phyloP scores from a whole-genome alignment of 192 early-diverging fungal genomes.

The Coemansia sp. region DNA sequence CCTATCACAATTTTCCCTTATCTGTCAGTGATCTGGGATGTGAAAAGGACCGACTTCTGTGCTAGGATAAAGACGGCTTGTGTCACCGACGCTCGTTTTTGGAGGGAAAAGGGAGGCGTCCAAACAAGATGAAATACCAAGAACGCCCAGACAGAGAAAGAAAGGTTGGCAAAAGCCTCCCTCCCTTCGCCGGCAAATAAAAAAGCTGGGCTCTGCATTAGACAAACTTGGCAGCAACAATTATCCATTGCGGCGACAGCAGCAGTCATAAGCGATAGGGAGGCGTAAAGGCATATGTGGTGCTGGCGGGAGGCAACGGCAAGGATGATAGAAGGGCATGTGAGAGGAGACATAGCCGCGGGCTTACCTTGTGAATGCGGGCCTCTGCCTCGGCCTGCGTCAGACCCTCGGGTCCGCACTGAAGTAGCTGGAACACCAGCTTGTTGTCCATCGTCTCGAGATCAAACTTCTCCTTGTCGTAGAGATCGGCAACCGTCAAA shows the following conservation, averaged over 20 bases:
- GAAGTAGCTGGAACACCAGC: constrained; percentile 69
- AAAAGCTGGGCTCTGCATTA: not conserved
- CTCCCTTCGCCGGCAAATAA: not conserved
- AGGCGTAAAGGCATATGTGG: not conserved
- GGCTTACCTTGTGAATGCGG: constrained; percentile 62
- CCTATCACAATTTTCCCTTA: constrained; percentile 4
- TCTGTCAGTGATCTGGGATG: not conserved
- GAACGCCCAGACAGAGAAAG: constrained; percentile 1
- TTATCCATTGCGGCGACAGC: not conserved
- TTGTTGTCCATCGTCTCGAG: constrained; percentile 77
- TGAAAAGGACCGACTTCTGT: not conserved
- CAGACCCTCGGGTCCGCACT: constrained; percentile 66
- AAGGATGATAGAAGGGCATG: not conserved
- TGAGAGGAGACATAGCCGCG: no score
- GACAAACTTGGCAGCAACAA: constrained; percentile 1
- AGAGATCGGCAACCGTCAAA: constrained; percentile 72
- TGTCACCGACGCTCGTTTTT: not conserved
- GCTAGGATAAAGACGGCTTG: constrained; percentile 5
- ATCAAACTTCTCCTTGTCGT: constrained; percentile 83
- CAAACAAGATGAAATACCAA: constrained; percentile 5
- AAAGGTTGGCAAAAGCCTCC: constrained; percentile 1
- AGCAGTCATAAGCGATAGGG: not conserved
- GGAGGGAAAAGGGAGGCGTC: not conserved
- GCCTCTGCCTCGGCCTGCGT: constrained; percentile 64
- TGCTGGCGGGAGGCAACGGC: not conserved